phyloP scores from a whole-genome alignment of 2,329 filamentous ascomycete species.

The Cordyceps cicadae region DNA sequence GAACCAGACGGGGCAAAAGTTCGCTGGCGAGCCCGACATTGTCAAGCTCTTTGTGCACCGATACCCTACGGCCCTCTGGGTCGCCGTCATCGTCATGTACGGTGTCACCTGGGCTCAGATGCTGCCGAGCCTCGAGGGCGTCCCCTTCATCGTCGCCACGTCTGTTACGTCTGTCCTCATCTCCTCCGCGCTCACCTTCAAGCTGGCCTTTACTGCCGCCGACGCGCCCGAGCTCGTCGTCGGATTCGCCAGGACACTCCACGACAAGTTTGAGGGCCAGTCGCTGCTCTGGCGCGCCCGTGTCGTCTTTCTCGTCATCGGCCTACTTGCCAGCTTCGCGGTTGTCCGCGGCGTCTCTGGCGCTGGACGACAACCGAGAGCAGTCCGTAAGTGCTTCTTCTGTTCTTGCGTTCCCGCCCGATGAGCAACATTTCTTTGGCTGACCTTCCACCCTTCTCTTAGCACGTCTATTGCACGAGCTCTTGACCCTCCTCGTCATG shows the following conservation, averaged over 20 bases:
- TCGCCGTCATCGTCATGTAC: constrained; percentile 62
- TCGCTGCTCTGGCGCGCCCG: constrained; percentile 42
- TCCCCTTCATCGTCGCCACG: constrained; percentile 34
- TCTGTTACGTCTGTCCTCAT: constrained; percentile 35
- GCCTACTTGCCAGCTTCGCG: constrained; percentile 29
- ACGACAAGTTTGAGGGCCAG: constrained; percentile 32
- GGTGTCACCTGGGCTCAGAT: constrained; percentile 44
- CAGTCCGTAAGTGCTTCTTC: constrained; percentile 21
- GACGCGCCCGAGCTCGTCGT: constrained; percentile 78
- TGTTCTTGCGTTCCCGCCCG: too few species aligned
- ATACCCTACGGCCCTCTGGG: constrained; percentile 65
- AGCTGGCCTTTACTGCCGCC: constrained; percentile 76
- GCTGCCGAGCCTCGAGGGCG: constrained; percentile 31
- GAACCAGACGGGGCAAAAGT: constrained; percentile 98
- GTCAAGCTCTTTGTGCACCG: constrained; percentile 60
- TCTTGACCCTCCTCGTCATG: constrained; percentile 70
- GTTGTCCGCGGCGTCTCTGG: constrained; percentile 30
- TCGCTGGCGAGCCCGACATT: constrained; percentile 82
- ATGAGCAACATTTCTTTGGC: neutral
- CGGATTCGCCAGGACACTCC: constrained; percentile 33
- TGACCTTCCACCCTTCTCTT: neutral
- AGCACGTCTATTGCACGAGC: constrained; percentile 52
- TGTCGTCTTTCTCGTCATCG: constrained; percentile 42
- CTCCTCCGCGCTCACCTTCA: constrained; percentile 66
- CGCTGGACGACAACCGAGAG: constrained; percentile 18